Evolutionary conservation across 2,329 filamentous ascomycete species (phyloP).

Genomic region (Passalora sequoiae): DNA sequence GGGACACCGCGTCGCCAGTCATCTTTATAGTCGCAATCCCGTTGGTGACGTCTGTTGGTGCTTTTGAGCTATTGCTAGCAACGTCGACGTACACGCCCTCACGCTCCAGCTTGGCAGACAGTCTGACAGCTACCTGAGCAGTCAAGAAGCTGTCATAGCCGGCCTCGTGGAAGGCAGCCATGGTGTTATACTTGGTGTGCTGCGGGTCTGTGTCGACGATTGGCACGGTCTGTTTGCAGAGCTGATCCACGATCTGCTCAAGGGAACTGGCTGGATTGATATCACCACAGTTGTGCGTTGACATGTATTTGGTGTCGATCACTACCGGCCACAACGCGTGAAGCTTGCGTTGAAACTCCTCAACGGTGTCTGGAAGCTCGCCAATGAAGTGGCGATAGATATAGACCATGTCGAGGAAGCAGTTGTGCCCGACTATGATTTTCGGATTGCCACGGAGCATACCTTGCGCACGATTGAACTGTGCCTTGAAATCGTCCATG

Average conservation of each 20-base stretch:
- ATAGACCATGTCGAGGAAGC: slow-evolving; percentile 60
- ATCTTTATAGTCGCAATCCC: slow-evolving; percentile 17
- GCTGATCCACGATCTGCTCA: slow-evolving; percentile 44
- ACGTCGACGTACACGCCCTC: slow-evolving; percentile 34
- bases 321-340: slow-evolving; percentile 53
- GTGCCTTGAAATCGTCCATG: slow-evolving; percentile 32
- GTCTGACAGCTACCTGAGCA: slow-evolving; percentile 53
- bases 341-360: slow-evolving; percentile 49
- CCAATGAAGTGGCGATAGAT: slow-evolving; percentile 60
- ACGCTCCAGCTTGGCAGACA: slow-evolving; percentile 49
- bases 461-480: slow-evolving; percentile 38
- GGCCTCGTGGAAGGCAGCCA: slow-evolving; percentile 52
- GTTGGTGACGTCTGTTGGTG: slow-evolving; percentile 9
- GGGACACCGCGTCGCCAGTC: slow-evolving; percentile 2
- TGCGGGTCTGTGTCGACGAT: slow-evolving; percentile 37
- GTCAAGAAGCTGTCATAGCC: slow-evolving; percentile 60
- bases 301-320: slow-evolving; percentile 61
- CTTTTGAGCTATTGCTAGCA: slow-evolving; percentile 5
- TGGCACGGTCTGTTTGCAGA: slow-evolving; percentile 38
- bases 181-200: slow-evolving; percentile 40
- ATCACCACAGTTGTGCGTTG: slow-evolving; percentile 52
- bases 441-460: slow-evolving; percentile 44
- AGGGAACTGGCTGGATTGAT: slow-evolving; percentile 47
- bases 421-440: slow-evolving; percentile 60
- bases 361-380: slow-evolving; percentile 49